Evolutionary conservation across 352 stramenopile genomes (phyloP).

Genomic region (Globisporangium iwayamae): DNA sequence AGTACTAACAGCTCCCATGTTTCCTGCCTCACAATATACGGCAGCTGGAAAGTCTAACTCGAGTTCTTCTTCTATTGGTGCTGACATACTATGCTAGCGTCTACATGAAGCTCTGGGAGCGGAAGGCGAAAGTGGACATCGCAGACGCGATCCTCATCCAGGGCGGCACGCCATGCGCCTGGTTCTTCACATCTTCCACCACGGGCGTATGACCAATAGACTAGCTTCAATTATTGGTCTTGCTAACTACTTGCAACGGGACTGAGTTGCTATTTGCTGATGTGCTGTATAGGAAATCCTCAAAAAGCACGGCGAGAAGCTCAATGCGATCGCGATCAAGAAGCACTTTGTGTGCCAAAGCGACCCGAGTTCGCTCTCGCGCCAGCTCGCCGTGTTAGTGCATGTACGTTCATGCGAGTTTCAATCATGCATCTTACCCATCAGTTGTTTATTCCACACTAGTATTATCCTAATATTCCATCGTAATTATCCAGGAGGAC

Average conservation of each 20-base stretch:
- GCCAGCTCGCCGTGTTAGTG: conserved; percentile 25
- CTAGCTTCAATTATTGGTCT: no score
- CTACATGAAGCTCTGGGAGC: conserved; percentile 56
- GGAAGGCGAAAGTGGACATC: conserved; percentile 56
- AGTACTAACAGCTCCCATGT: conserved; percentile 21
- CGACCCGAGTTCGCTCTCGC: conserved; percentile 18
- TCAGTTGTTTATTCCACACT: no score
- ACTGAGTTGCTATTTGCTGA: neutral
- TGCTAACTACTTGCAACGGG: no score
- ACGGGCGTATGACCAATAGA: conserved; percentile 34
- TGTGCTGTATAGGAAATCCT: conserved; percentile 37
- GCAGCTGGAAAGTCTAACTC: no score
- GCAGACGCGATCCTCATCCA: conserved; percentile 49
- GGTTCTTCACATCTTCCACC: conserved; percentile 57
- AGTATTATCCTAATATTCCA: conserved; percentile 7
- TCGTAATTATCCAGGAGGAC: conserved; percentile 35
- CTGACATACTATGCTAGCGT: conserved; percentile 9
- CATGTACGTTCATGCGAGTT: conserved; percentile 20
- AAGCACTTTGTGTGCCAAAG: conserved; percentile 28
- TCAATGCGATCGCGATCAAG: conserved; percentile 44
- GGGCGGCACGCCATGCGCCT: conserved; percentile 36
- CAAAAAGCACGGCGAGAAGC: conserved; percentile 32
- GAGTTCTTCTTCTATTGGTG: no score
- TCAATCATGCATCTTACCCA: no score
- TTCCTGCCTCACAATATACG: no score